Evolutionary conservation across 1,139 yeast species (phyloP).

Genomic region (Candida sp.): DNA sequence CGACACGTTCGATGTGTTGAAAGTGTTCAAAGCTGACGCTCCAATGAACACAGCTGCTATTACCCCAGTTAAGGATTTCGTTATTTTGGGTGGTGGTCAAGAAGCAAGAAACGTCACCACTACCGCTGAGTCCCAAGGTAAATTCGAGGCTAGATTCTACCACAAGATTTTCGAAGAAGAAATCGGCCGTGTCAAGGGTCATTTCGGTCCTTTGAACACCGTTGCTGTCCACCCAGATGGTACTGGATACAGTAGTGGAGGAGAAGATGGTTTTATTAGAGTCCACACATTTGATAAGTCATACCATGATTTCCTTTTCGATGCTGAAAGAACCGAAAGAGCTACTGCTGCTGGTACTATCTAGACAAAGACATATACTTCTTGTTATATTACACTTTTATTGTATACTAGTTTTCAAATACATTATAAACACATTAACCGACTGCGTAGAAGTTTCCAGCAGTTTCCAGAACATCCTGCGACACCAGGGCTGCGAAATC

Average conservation of each 20-base stretch:
- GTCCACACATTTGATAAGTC: conserved; percentile 92
- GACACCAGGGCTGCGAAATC: conserved; percentile 1
- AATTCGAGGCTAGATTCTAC: conserved; percentile 95
- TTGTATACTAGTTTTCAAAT: conserved; percentile 2
- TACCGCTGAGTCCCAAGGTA: conserved; percentile 92
- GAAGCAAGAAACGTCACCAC: conserved; percentile 99
- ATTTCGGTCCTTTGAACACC: conserved; percentile 97
- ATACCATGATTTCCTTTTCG: conserved; percentile 91
- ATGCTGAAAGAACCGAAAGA: conserved; percentile 83
- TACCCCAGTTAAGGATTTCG: conserved; percentile 90
- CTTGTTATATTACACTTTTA: background rate
- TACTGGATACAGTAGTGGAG: conserved; percentile 92
- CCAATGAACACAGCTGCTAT: conserved; percentile 97
- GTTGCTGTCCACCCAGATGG: conserved; percentile 97
- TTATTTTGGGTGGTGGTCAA: conserved; percentile 98
- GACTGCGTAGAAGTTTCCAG: background rate
- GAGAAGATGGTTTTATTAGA: conserved; percentile 98
- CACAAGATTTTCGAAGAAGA: conserved; percentile 96
- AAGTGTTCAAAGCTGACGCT: conserved; percentile 85
- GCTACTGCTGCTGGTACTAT: conserved; percentile 41
- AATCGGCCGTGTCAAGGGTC: conserved; percentile 97
- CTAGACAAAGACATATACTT: conserved; percentile 1
- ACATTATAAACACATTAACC: background rate
- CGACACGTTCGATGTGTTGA: conserved; percentile 72
- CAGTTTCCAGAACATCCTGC: background rate